Base-by-base conservation (phyloP, 129 eudicot genomes). In the Escallonia rubra region DNA sequence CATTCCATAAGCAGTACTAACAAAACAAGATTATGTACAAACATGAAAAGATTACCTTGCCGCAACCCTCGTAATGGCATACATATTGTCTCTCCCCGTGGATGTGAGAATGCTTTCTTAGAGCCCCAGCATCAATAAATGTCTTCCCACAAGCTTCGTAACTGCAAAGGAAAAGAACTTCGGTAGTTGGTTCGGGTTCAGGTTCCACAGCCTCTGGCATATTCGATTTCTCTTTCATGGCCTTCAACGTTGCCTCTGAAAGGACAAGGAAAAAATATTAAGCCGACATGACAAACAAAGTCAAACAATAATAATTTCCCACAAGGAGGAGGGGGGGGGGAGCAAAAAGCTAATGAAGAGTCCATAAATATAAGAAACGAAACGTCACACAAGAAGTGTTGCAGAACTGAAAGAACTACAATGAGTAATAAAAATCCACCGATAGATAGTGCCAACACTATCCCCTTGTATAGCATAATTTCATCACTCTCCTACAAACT, bases 101-200 rank as follows among this genome's bases (percentile, higher is more conserved):
- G 60, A 92, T 89, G 79, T 92, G 95, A 73, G 98, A 89, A 76
- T 92, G 98, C 71, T 92, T 92, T 73, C 96, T 84, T 72, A 92
- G 51, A 65, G 96, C 91, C 45, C 96, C 96, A 38, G 96, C 95
- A 76, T 92, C 98, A 13, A 92, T 84, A 71, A 92, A 92, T 67
- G 98, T 88, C 83, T 92, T 92, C 57, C 98, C 98, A 78, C 98
- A 92, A 48, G 96, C 96, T 76, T 88, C 96, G 66, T 83, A 92
- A 71, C 98, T 92, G 78, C 98, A 92, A 48, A 92, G 96, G 71
- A 92, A 92, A 68, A 92, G 95, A 84, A 92, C 96, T 71, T 92
- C 98, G 10, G 98, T 84, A 57, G 98, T 86, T 52, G 98, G 96
- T 74, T 92, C 98, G 3, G 96, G 98, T 72, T 88, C 98, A 4